These are phyloP conservation scores for Exserohilum turcica DNA, from an alignment of 2,329 filamentous ascomycete species.

Conservation along the genomic window DNA sequence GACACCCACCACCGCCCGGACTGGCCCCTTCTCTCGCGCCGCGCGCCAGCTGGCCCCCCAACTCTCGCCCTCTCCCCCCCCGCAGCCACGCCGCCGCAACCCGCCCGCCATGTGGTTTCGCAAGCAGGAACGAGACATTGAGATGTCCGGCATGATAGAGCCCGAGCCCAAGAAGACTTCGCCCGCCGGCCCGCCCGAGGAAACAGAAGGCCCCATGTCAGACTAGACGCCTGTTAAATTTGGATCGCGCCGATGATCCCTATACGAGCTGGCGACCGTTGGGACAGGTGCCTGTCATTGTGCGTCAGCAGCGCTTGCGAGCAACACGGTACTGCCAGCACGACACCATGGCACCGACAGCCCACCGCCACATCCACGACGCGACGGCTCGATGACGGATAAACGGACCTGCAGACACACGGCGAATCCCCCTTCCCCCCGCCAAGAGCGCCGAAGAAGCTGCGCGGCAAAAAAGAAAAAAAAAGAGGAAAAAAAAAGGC, in stretches of 20 bases:
- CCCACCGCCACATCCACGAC: too few species aligned
- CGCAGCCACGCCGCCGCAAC: background rate
- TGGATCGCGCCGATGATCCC: conserved; percentile 2
- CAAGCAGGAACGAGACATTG: conserved; percentile 36
- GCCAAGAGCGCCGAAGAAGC: too few species aligned
- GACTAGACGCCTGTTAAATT: background rate
- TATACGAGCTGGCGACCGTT: background rate
- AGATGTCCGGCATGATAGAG: conserved; percentile 35
- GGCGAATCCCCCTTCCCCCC: too few species aligned
- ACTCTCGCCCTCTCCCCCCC: conserved; percentile 4
- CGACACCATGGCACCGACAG: too few species aligned
- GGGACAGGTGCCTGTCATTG: background rate
- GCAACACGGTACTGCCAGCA: background rate
- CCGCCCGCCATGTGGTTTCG: conserved; percentile 25
- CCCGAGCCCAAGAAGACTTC: conserved; percentile 20
- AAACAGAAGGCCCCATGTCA: conserved; percentile 32
- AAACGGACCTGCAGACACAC: too few species aligned
- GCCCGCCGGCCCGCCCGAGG: conserved; percentile 25
- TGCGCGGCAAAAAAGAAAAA: too few species aligned
- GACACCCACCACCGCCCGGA: background rate
- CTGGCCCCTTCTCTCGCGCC: background rate
- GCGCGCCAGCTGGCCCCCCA: background rate
- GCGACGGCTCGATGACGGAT: too few species aligned
- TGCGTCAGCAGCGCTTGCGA: background rate
- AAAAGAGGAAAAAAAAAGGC: too few species aligned